Percentiles rank a stretch among this genome's conserved stretches.
Conservation (phyloP, 1,284 basidiomycete species). For the Fomitiporia mediterranea region DNA sequence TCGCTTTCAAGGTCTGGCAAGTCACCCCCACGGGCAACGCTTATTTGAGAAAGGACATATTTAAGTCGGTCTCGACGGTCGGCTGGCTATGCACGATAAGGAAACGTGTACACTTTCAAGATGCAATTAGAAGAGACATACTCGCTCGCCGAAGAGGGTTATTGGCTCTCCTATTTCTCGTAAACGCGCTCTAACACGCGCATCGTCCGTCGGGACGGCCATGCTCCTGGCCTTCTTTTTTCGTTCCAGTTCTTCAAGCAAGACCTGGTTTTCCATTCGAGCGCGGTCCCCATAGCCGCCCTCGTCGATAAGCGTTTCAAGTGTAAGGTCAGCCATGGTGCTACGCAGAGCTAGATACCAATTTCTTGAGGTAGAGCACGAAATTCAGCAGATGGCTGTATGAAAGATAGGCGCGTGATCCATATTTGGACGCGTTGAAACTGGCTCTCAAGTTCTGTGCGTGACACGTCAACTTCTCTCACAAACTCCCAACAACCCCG, state of each 20-base stretch:
- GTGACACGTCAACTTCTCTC: slow-evolving; percentile 8
- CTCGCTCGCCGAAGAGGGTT: slow-evolving; percentile 94
- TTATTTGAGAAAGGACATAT: slow-evolving; percentile 86
- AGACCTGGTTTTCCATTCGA: slow-evolving; percentile 70
- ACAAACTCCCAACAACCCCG: not conserved
- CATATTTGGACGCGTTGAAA: slow-evolving; percentile 6
- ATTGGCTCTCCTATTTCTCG: slow-evolving; percentile 95
- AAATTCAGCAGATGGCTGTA: not conserved
- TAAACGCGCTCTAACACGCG: slow-evolving; percentile 82
- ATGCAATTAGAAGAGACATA: slow-evolving; percentile 39
- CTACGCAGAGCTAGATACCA: not conserved
- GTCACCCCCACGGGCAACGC: slow-evolving; percentile 72
- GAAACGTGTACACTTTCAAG: slow-evolving; percentile 22
- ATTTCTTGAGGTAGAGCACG: not conserved
- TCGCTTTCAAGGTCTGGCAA: slow-evolving; percentile 69
- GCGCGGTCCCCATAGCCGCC: slow-evolving; percentile 68
- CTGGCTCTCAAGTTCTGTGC: not conserved
- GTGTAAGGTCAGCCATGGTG: slow-evolving; percentile 65
- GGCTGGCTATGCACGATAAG: slow-evolving; percentile 50
- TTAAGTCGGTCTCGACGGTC: slow-evolving; percentile 92
- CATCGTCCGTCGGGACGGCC: slow-evolving; percentile 96
- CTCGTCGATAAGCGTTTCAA: slow-evolving; percentile 71
- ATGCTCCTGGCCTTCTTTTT: slow-evolving; percentile 92
- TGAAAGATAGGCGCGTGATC: not conserved
- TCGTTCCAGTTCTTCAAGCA: slow-evolving; percentile 89